These are phyloP conservation scores for Osmanthus fragrans DNA, from an alignment of 257 asterid species.

Conservation along the genomic window DNA sequence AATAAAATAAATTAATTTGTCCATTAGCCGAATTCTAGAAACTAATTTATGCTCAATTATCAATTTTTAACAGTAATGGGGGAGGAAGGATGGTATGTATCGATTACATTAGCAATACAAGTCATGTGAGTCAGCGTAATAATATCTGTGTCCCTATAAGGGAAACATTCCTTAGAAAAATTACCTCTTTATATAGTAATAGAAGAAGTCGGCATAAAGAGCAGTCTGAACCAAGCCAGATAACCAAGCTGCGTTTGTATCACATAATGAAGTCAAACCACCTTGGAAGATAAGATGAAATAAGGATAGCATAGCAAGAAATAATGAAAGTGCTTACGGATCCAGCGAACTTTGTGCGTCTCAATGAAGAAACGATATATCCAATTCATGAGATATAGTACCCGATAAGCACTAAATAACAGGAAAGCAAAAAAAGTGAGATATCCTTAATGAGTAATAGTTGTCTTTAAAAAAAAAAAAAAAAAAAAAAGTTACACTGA, in stretches of 20 bases:
- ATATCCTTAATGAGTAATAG: no score
- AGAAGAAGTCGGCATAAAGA: slow-evolving; percentile 54
- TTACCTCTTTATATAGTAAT: slow-evolving; percentile 49
- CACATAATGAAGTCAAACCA: slow-evolving; percentile 10
- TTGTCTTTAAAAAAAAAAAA: background rate
- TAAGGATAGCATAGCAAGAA: background rate
- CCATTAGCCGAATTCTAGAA: background rate
- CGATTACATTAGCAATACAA: background rate
- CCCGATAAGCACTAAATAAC: slow-evolving; percentile 42
- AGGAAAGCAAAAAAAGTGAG: background rate
- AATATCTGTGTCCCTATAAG: background rate
- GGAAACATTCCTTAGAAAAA: background rate
- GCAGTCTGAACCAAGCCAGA: slow-evolving; percentile 55
- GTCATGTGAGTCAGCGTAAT: background rate
- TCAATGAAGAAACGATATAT: slow-evolving; percentile 43
- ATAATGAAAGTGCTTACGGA: slow-evolving; percentile 35
- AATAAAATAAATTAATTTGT: background rate
- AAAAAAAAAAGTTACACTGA: no score
- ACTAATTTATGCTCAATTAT: background rate
- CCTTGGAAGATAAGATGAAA: background rate
- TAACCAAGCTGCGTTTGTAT: slow-evolving; percentile 42
- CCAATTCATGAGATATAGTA: slow-evolving; percentile 47
- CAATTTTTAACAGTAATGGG: background rate
- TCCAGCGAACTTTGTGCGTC: slow-evolving; percentile 40
- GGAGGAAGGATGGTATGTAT: background rate